A percentile compares a stretch with the other conserved stretches of the same genome.
These are phyloP conservation scores for Krasilnikovozyma curviuscula DNA, from an alignment of 768 basidiomycete species.

Conservation along the genomic window DNA sequence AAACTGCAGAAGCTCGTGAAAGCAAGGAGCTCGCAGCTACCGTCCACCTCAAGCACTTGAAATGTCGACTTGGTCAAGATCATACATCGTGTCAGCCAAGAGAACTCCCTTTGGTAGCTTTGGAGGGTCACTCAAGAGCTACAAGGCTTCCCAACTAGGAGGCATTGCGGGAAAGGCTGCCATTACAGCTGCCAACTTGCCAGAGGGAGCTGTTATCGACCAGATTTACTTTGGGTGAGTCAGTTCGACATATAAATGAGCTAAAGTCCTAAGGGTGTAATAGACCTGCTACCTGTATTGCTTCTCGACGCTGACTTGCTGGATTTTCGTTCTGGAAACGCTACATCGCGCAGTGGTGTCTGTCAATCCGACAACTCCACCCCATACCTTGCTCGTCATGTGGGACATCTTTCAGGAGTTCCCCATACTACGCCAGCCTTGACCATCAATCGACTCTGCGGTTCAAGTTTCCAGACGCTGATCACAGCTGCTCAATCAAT, in stretches of 20 bases:
- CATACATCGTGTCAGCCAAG: slow-evolving; percentile 24
- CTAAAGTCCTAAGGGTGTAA: no score
- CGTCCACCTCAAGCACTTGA: no score
- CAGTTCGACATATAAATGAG: no score
- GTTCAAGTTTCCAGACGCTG: slow-evolving; percentile 28
- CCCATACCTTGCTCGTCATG: slow-evolving; percentile 28
- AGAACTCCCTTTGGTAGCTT: slow-evolving; percentile 29
- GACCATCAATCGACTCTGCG: slow-evolving; percentile 28
- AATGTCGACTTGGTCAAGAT: no score
- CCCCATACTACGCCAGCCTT: slow-evolving; percentile 26
- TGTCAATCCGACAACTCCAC: slow-evolving; percentile 27
- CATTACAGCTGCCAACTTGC: slow-evolving; percentile 26
- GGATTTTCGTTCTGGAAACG: not conserved
- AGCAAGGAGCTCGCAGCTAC: no score
- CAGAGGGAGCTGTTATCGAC: slow-evolving; percentile 23
- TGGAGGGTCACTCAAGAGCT: slow-evolving; percentile 26
- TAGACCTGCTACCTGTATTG: not conserved
- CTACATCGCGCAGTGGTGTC: slow-evolving; percentile 17
- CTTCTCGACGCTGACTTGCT: not conserved
- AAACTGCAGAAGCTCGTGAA: no score
- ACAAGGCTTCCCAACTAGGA: slow-evolving; percentile 26
- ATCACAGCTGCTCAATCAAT: slow-evolving; percentile 29
- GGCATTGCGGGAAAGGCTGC: slow-evolving; percentile 28
- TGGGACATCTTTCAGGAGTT: slow-evolving; percentile 27
- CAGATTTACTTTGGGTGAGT: slow-evolving; percentile 29